Evolutionary conservation across 768 basidiomycete species (phyloP), one percentile per base, ranked within the genome.

Genomic region (Terana coerulea): DNA sequence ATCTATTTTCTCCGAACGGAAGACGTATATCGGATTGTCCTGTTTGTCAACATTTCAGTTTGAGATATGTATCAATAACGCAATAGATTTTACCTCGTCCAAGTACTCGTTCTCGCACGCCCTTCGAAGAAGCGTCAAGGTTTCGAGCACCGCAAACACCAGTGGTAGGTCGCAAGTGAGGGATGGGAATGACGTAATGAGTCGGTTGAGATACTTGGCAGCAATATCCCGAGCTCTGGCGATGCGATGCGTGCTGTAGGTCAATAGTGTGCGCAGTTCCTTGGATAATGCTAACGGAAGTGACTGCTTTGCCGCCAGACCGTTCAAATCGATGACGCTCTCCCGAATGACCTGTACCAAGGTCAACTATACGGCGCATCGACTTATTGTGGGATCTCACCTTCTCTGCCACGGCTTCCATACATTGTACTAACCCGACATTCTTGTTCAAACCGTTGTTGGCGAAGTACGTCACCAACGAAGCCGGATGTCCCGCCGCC

Each of bases 151-250:
- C 33, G 90, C 83, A 58, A 87, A 93, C 5, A 98, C 88, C 11
- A 98, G 77, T 9, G 84, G 76, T 3, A 86, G 80, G 61, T 95
- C 88, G 68, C 95, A 98, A 81, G 97, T 88, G 44, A 99, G 73
- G 12, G 94, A 93, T 1, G 97, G 94, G 69, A 98, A 98, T 1
- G 88, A 91, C 7, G 84, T 86, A 57, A 98, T 85, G 34, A 98
- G 73, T 33, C 84, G 79, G 68, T 92, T 82, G 24, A 98, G 76
- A 63, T 89, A 97, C 67, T 81, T 86, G 35, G 84, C 77, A 1
- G 95, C 90, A 26, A 93, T 75, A 29, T 88, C 86, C 29, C 95
- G 78, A 45, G 87, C 88, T 64, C 88, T 90, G 28, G 79, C 74
- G 52, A 91, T 81, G 25, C 91, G 81, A 67, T 95, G 91, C 3